Percentiles rank a stretch among this genome's conserved stretches.
phyloP scores from a whole-genome alignment of 768 basidiomycete species.

The Pleurotus tuber-regium region DNA sequence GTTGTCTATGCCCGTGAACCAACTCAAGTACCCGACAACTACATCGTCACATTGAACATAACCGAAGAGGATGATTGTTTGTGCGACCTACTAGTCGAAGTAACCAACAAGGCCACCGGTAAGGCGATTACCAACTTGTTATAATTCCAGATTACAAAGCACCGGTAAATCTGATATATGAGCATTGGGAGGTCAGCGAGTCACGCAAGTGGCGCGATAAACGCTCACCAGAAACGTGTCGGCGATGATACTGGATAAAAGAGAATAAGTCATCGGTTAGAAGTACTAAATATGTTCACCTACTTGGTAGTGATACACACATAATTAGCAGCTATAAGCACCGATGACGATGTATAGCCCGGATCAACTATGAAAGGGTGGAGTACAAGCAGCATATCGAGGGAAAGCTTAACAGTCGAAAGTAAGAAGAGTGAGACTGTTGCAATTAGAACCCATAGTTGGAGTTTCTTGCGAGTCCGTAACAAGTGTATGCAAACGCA shows the following conservation, averaged over 20 bases:
- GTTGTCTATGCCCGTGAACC: not conserved
- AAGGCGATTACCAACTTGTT: slow-evolving; percentile 13
- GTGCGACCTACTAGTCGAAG: slow-evolving; percentile 10
- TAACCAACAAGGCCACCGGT: slow-evolving; percentile 12
- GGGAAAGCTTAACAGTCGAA: not conserved
- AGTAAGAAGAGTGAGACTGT: not conserved
- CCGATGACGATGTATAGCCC: too few relatives aligned
- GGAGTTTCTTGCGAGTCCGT: not conserved
- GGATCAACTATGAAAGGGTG: too few relatives aligned
- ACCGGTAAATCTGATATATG: slow-evolving; percentile 17
- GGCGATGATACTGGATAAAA: not conserved
- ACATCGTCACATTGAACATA: too few relatives aligned
- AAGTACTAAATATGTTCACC: too few relatives aligned
- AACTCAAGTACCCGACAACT: not conserved
- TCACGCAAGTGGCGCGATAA: too few relatives aligned
- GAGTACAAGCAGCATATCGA: too few relatives aligned
- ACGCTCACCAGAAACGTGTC: not conserved
- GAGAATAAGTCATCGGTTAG: too few relatives aligned
- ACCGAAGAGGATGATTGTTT: not conserved
- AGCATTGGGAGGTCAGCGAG: too few relatives aligned
- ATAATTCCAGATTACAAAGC: slow-evolving; percentile 18
- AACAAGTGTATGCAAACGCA: not conserved
- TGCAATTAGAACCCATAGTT: not conserved
- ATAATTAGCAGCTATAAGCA: not conserved
- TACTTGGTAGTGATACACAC: not conserved